Conservation (phyloP, 1,284 basidiomycete genomes). For the Peniophora sp. region DNA sequence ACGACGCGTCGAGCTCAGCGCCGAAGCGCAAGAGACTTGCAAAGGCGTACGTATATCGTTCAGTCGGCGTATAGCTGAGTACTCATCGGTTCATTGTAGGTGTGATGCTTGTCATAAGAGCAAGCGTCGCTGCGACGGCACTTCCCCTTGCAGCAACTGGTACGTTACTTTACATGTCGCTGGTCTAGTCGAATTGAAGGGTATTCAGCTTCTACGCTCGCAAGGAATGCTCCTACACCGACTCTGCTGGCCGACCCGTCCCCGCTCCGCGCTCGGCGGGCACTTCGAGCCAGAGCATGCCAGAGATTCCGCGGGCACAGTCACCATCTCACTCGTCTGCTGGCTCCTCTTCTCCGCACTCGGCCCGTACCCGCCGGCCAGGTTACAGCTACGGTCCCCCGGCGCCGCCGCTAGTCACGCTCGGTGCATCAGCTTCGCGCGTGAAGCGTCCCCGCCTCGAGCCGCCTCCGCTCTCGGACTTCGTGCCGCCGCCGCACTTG, state of each 20-base stretch:
- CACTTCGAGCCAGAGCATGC: slow-evolving; percentile 12
- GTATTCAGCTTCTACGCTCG: slow-evolving; percentile 63
- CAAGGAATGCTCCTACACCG: slow-evolving; percentile 74
- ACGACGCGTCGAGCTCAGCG: slow-evolving; percentile 18
- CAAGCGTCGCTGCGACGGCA: slow-evolving; percentile 77
- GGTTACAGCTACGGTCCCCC: slow-evolving; percentile 5
- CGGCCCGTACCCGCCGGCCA: slow-evolving; percentile 3
- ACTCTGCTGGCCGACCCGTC: slow-evolving; percentile 67
- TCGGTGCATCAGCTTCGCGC: slow-evolving; percentile 7
- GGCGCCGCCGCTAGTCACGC: slow-evolving; percentile 1
- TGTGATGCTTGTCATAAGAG: slow-evolving; percentile 78
- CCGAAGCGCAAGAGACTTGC: slow-evolving; percentile 30
- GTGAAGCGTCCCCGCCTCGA: slow-evolving; percentile 16
- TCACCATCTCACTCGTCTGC: background rate
- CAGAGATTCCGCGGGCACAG: slow-evolving; percentile 9
- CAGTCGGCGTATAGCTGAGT: too few relatives aligned
- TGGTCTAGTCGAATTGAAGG: slow-evolving; percentile 4
- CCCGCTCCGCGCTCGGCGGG: slow-evolving; percentile 50
- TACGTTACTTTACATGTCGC: slow-evolving; percentile 22
- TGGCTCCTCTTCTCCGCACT: background rate
- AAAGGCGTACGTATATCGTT: too few relatives aligned
- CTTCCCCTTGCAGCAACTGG: slow-evolving; percentile 78
- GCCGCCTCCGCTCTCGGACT: background rate
- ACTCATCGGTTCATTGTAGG: too few relatives aligned
- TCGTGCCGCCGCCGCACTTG: slow-evolving; percentile 11